Evolutionary conservation across 2,329 filamentous ascomycete genomes (phyloP), one percentile per base, ranked within the genome.

Genomic region (Fusarium agapanthi): DNA sequence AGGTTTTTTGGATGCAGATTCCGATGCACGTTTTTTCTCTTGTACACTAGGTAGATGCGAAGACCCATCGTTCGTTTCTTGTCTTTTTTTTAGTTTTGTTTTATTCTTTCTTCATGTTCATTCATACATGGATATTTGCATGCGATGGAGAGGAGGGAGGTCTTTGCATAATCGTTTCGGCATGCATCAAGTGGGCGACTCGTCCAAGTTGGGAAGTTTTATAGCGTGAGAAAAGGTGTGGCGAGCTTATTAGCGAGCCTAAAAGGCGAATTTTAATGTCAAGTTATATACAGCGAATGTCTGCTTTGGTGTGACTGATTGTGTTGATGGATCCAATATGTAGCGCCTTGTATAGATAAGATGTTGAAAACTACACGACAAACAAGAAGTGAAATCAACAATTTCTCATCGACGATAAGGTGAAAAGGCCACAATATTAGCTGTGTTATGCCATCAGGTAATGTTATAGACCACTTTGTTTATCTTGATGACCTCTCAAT

Each of bases 1-100:
- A 56, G 74, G 61, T 60, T 65, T 77, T 77, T 75, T 77, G 75
- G 68, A 75, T 76, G 68, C 57, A 65, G 50, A 55, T 75, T 60
- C 55, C 48, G 20, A 56, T 43, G 40, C 50, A 20, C 38, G 48
- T 60, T 64, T 54, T 53, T 70, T 70, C 60, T 61, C 61, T 65
- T 76, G 75, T 77, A 76, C 72, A 77, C 59, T 77, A 76, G 66
- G 71, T 56, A 44, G 32, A 34, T 34, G 32, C 54, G 61, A 61
- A 53, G 43, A 56, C 66, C 66, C 32, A 54, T 58, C 44, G 28
- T 57, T 62, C 30, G 48, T 54, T 65, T 44, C 32, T 47, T 44
- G 37, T 61, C 22, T 15, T 34, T 51, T 51, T 72, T 28, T 43
- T 58, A 15, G 32, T 57, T 30, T n/a, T 55, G 22, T 53, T 53